These are phyloP conservation scores for Malassezia slooffiae DNA, from an alignment of 1,284 basidiomycete genomes.

Conservation along the genomic window DNA sequence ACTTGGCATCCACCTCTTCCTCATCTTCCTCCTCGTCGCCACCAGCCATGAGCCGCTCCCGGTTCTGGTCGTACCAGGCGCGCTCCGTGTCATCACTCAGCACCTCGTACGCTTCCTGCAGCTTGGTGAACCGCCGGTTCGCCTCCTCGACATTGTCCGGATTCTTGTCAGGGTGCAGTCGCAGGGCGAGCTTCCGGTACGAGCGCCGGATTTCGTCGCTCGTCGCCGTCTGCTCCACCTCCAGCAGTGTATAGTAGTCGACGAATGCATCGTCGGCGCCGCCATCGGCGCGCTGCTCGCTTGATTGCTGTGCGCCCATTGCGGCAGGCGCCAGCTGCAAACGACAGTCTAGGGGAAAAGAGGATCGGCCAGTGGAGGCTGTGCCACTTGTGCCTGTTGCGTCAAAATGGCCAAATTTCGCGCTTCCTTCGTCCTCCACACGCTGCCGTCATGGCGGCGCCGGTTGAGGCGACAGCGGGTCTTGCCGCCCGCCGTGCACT, in stretches of 20 bases:
- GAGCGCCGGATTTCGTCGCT: constrained; percentile 41
- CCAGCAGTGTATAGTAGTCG: constrained; percentile 41
- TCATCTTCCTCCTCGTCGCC: constrained; percentile 28
- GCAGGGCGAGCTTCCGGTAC: constrained; percentile 45
- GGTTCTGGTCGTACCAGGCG: constrained; percentile 96
- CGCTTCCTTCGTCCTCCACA: too few species aligned
- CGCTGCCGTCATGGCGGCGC: too few species aligned
- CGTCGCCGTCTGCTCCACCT: constrained; percentile 34
- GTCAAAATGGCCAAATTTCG: too few species aligned
- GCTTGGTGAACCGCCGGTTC: constrained; percentile 70
- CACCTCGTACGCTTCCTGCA: constrained; percentile 90
- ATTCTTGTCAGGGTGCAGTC: constrained; percentile 50
- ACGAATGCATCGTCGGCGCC: constrained; percentile 25
- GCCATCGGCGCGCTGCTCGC: constrained; percentile 9
- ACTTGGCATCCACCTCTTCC: constrained; percentile 44
- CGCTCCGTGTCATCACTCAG: constrained; percentile 55
- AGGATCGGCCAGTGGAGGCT: too few species aligned
- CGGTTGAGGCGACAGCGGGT: too few species aligned
- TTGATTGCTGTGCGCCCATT: constrained; percentile 16
- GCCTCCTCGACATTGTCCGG: constrained; percentile 63
- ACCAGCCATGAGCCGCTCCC: constrained; percentile 55
- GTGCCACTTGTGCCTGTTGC: too few species aligned
- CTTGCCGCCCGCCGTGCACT: neutral
- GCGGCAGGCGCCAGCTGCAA: too few species aligned
- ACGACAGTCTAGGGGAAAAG: too few species aligned